phyloP scores from a whole-genome alignment of 2,329 filamentous ascomycete genomes.

The Cercospora sesami region DNA sequence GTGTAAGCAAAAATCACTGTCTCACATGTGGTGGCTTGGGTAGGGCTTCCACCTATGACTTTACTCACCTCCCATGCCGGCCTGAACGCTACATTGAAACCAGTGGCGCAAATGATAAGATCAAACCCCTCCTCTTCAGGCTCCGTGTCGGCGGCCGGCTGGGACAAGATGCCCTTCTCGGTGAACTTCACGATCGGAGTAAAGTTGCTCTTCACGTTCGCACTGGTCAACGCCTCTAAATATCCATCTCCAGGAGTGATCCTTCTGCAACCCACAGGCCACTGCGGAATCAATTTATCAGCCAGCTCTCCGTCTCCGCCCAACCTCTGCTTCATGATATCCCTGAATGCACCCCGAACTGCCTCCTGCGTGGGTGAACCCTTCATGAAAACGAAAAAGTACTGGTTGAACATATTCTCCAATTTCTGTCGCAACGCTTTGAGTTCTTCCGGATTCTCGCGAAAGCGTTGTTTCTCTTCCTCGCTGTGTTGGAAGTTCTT shows the following conservation, averaged over 20 bases:
- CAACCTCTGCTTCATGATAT: conserved; percentile 14
- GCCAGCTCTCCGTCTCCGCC: conserved; percentile 15
- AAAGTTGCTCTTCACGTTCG: conserved; percentile 19
- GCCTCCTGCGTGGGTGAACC: conserved; percentile 4
- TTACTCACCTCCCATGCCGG: conserved; percentile 32
- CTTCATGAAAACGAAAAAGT: conserved; percentile 16
- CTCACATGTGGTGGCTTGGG: too few relatives aligned
- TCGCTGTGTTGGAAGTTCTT: conserved; percentile 17
- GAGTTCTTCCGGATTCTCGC: conserved; percentile 16
- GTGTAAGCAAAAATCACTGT: too few relatives aligned
- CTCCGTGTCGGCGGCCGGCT: conserved; percentile 7
- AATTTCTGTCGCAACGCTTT: conserved; percentile 16
- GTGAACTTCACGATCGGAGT: conserved; percentile 18
- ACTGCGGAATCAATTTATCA: conserved; percentile 19
- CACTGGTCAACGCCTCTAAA: conserved; percentile 18
- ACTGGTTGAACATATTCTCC: conserved; percentile 18
- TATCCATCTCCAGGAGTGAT: conserved; percentile 21
- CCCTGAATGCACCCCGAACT: conserved; percentile 6
- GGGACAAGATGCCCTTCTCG: conserved; percentile 13
- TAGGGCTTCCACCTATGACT: too few relatives aligned
- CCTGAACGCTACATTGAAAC: conserved; percentile 42
- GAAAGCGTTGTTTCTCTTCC: conserved; percentile 17
- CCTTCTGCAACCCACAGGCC: conserved; percentile 20
- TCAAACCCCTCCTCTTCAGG: conserved; percentile 39
- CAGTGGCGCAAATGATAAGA: conserved; percentile 49